Conservation (phyloP, 768 basidiomycete species). For the Hortiboletus campestris region DNA sequence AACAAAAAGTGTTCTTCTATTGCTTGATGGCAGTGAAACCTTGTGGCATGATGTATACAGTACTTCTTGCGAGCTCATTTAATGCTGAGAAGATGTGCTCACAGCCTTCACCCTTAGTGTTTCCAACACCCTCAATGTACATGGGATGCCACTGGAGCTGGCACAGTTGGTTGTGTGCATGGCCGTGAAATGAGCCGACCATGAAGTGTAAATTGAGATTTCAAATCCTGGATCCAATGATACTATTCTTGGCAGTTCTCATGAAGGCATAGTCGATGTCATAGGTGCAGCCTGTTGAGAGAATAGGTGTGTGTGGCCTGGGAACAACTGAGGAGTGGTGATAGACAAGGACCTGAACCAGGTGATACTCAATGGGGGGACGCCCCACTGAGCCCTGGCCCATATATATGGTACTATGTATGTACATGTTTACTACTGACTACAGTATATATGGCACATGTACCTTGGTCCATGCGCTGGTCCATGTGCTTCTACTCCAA, state of each 20-base stretch:
- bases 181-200: neutral
- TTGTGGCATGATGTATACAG: neutral
- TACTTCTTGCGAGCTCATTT: neutral
- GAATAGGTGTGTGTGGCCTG: no score
- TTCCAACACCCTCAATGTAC: neutral
- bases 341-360: no score
- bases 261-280: neutral
- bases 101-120: neutral
- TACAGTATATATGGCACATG: no score
- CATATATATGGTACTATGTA: conserved; percentile 8
- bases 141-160: neutral
- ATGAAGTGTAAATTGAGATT: neutral
- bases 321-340: no score
- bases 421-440: no score
- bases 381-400: no score
- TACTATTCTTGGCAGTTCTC: neutral
- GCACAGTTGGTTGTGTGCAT: neutral
- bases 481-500: no score
- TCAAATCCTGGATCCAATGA: neutral
- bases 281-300: neutral
- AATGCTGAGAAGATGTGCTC: neutral
- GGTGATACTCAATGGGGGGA: no score
- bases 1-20: neutral
- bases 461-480: no score
- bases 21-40: neutral